Evolutionary conservation across 1,139 yeast genomes (phyloP), one percentile per base, ranked within the genome.

Genomic region (Pichia sp.): DNA sequence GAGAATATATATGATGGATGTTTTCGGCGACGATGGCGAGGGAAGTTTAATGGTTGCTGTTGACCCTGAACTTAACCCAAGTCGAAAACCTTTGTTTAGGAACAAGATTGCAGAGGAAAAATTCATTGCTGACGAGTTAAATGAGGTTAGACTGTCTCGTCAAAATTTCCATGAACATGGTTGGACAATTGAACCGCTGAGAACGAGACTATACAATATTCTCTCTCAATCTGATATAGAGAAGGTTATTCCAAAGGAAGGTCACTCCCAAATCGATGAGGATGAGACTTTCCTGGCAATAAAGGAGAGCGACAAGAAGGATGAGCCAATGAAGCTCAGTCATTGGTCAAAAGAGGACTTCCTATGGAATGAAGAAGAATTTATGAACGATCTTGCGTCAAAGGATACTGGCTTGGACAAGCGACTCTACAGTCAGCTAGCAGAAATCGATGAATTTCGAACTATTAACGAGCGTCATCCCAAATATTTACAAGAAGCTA

Each of bases 401-500:
- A 22, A 26, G 5, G 22, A 35, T 10, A 27, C 26, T 6, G 27
- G 42, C 13, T 38, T 52, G 15, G 59, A 55, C 40, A 35, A 39
- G 30, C 34, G 23, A 23, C 29, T 55, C 14, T 38, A 43, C 26
- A 38, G 47, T 30, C 30, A 36, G 11, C 41, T 53, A 27, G 40
- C 45, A 27, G 12, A 33, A 13, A 40, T 50, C 33, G 56, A 53
- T 33, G 29, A 41, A 3, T 42, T 34, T 21, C 37, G 39, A 24
- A 9, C 39, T 1, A 21, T 34, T 10, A 45, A 38, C 14, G 50
- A 53, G 10, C 14, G 37, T 15, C 53, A 46, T 40, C 48, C 49
- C 6, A 53, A 51, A 31, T 53, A 53, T 40, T 50, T 55, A 32
- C 49, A 51, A 37, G 72, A 66, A 40, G 68, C 70, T 2, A 45